These are phyloP conservation scores for Xerocomus potaroensis DNA, from an alignment of 768 basidiomycete species.

Conservation along the genomic window DNA sequence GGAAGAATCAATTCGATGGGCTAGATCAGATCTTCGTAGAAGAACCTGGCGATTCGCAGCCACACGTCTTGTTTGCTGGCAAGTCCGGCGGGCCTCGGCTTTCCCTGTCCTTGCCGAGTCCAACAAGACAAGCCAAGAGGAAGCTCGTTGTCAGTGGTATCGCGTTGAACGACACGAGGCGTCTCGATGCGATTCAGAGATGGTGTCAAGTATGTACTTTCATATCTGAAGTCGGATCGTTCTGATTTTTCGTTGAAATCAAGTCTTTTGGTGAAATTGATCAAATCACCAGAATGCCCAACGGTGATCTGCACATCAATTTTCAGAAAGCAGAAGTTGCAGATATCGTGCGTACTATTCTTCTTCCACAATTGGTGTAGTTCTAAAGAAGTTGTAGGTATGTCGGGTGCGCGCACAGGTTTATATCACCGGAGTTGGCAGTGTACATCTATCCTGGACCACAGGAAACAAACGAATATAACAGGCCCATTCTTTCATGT, in stretches of 20 bases:
- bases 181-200: slow-evolving; percentile 61
- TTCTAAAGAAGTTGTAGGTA: slow-evolving; percentile 58
- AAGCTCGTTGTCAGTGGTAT: slow-evolving; percentile 71
- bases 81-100: slow-evolving; percentile 24
- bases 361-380: no score
- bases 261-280: slow-evolving; percentile 75
- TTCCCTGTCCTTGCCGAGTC: slow-evolving; percentile 32
- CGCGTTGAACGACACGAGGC: slow-evolving; percentile 50
- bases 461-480: slow-evolving; percentile 46
- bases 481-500: not conserved
- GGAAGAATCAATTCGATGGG: slow-evolving; percentile 9
- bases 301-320: slow-evolving; percentile 74
- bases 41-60: slow-evolving; percentile 25
- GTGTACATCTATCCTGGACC: slow-evolving; percentile 74
- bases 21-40: slow-evolving; percentile 24
- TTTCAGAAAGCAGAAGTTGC: slow-evolving; percentile 75
- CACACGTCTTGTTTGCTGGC: slow-evolving; percentile 27
- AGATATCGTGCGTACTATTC: slow-evolving; percentile 55
- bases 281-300: slow-evolving; percentile 68
- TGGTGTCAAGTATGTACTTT: slow-evolving; percentile 67
- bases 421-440: slow-evolving; percentile 69
- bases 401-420: slow-evolving; percentile 77
- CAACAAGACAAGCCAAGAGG: slow-evolving; percentile 45
- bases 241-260: slow-evolving; percentile 6
- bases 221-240: not conserved